Conservation (phyloP, 2,329 filamentous ascomycete species). For the Lizonia empirigonia region DNA sequence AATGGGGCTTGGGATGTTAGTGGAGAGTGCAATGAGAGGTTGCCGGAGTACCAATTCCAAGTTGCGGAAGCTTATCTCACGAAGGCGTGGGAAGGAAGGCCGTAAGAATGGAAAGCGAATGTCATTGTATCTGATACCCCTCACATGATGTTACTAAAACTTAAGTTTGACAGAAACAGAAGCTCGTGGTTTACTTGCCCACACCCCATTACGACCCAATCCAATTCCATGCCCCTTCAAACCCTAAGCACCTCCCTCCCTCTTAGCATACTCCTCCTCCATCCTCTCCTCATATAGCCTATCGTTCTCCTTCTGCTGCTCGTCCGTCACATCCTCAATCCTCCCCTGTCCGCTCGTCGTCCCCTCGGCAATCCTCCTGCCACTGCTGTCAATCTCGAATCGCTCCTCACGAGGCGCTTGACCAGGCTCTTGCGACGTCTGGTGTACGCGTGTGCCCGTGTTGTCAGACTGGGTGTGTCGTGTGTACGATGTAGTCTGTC, state of each 20-base stretch:
- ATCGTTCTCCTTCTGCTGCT: conserved; percentile 44
- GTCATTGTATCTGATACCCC: background rate
- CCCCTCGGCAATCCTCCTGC: conserved; percentile 24
- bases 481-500: conserved; percentile 33
- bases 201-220: too few species aligned
- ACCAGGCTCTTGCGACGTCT: conserved; percentile 35
- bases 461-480: conserved; percentile 35
- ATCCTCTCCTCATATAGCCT: conserved; percentile 48
- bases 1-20: conserved; percentile 54
- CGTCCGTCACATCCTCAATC: conserved; percentile 44
- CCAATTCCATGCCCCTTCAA: background rate
- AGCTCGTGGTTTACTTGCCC: too few species aligned
- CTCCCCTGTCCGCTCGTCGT: conserved; percentile 13
- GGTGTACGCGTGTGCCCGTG: conserved; percentile 36
- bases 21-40: conserved; percentile 54
- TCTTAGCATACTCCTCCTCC: conserved; percentile 50
- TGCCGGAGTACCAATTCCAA: conserved; percentile 54
- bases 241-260: conserved; percentile 45
- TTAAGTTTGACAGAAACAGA: too few species aligned
- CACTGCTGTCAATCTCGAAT: conserved; percentile 29
- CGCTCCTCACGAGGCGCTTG: conserved; percentile 35
- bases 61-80: conserved; percentile 51
- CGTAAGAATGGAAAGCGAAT: conserved; percentile 20
- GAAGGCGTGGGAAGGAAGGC: conserved; percentile 50
- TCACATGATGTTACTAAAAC: too few species aligned